Evolutionary conservation across 106 monocot genomes (phyloP).

Genomic region (Xerophyta viscosa): DNA sequence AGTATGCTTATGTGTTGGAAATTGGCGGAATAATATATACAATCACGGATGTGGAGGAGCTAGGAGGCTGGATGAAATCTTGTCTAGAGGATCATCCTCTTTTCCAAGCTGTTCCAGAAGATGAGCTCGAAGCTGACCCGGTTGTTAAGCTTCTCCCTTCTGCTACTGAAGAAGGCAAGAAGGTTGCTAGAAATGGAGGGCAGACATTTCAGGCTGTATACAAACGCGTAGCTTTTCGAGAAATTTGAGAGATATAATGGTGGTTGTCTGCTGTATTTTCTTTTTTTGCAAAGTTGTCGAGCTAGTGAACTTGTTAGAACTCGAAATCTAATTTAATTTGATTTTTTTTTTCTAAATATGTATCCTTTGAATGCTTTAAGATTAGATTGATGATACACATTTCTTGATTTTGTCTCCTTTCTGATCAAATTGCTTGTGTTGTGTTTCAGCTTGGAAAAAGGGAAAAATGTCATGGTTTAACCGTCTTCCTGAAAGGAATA

Average conservation of each 20-base stretch:
- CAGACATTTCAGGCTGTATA: conserved; percentile 71
- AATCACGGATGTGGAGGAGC: conserved; percentile 91
- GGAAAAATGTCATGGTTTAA: no score
- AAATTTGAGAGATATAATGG: neutral
- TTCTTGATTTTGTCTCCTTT: no score
- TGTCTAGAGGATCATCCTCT: conserved; percentile 90
- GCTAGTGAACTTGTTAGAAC: no score
- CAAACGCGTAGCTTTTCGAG: conserved; percentile 29
- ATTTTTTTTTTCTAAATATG: no score
- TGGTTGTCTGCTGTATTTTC: neutral
- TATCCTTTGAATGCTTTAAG: no score
- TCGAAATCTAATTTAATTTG: no score
- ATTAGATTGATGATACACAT: no score
- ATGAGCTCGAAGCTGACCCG: conserved; percentile 56
- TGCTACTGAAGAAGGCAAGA: conserved; percentile 89
- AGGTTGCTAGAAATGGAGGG: conserved; percentile 92
- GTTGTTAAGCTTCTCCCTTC: conserved; percentile 55
- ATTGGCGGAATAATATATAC: conserved; percentile 82
- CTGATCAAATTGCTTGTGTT: no score
- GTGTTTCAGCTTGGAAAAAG: no score
- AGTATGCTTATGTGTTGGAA: conserved; percentile 74
- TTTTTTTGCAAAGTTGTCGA: no score
- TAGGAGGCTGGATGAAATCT: conserved; percentile 80
- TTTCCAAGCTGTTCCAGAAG: conserved; percentile 46
- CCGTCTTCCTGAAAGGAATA: no score